These are phyloP conservation scores for Infundibulicybe gibba DNA, from an alignment of 768 basidiomycete species.

Conservation along the genomic window DNA sequence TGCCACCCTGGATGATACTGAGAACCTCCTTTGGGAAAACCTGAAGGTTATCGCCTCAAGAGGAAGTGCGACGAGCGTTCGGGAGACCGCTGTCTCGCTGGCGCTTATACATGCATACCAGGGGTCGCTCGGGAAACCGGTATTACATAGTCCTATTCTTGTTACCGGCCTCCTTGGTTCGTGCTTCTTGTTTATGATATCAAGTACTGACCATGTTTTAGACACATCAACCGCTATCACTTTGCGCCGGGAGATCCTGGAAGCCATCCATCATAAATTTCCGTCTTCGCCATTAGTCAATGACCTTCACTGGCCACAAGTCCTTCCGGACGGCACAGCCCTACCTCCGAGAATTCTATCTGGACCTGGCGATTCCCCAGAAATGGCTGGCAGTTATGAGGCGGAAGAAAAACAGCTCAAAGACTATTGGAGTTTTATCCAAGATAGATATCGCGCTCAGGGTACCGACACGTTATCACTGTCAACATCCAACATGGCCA, in stretches of 20 bases:
- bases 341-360: constrained; percentile 20
- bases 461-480: constrained; percentile 36
- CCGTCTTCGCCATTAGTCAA: constrained; percentile 37
- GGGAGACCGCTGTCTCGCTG: constrained; percentile 71
- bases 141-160: constrained; percentile 42
- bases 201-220: constrained; percentile 21
- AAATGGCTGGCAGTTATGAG: constrained; percentile 33
- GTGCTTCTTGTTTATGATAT: constrained; percentile 7
- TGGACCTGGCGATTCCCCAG: constrained; percentile 21
- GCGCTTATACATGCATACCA: constrained; percentile 73
- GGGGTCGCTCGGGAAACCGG: constrained; percentile 70
- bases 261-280: constrained; percentile 75
- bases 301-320: constrained; percentile 74
- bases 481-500: constrained; percentile 33
- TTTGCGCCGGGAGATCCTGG: constrained; percentile 81
- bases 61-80: constrained; percentile 67
- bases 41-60: constrained; percentile 49
- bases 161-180: constrained; percentile 64
- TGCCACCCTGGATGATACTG: constrained; percentile 60
- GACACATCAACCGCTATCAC: constrained; percentile 77
- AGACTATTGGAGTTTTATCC: constrained; percentile 61
- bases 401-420: constrained; percentile 28
- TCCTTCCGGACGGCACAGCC: constrained; percentile 41
- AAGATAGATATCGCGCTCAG: constrained; percentile 49
- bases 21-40: constrained; percentile 65